Percentiles rank a stretch among this genome's conserved stretches.
Conservation (phyloP, 345 rosid genomes). For the Pistacia vera region DNA sequence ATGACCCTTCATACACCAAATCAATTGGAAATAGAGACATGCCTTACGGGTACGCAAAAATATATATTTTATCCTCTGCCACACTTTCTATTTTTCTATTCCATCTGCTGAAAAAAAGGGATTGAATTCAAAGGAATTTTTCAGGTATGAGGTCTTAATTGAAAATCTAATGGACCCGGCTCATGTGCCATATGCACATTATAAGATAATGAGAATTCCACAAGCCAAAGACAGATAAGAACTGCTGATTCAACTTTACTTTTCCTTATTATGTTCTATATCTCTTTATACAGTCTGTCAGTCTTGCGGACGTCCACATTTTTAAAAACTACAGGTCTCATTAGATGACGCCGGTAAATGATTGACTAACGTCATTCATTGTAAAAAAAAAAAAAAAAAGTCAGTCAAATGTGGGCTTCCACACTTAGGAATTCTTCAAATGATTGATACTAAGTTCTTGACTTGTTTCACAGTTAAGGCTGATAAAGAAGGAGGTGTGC, state of each 20-base stretch:
- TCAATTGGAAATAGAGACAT: conserved; percentile 62
- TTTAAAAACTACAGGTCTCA: no score
- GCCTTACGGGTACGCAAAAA: conserved; percentile 65
- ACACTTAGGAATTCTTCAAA: not conserved
- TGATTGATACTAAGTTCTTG: not conserved
- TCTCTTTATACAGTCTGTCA: not conserved
- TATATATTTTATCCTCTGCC: not conserved
- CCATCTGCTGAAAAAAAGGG: not conserved
- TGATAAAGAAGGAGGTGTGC: conserved; percentile 58
- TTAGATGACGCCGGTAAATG: no score
- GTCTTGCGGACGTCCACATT: no score
- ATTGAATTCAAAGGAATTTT: conserved; percentile 5
- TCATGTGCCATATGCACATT: conserved; percentile 93
- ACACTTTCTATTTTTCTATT: not conserved
- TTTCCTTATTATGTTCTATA: no score
- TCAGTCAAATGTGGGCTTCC: no score
- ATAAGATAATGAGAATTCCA: conserved; percentile 52
- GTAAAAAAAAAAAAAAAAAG: no score
- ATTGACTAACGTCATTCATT: no score
- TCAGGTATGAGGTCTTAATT: conserved; percentile 73
- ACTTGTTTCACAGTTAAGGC: conserved; percentile 30
- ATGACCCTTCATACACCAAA: conserved; percentile 72
- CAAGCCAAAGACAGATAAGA: conserved; percentile 27
- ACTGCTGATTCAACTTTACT: not conserved
- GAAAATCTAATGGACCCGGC: conserved; percentile 95